Percentiles rank a stretch among this genome's conserved stretches.
phyloP scores from a whole-genome alignment of 805 yeast genomes.

The Saccharomycopsis synnaedendra region DNA sequence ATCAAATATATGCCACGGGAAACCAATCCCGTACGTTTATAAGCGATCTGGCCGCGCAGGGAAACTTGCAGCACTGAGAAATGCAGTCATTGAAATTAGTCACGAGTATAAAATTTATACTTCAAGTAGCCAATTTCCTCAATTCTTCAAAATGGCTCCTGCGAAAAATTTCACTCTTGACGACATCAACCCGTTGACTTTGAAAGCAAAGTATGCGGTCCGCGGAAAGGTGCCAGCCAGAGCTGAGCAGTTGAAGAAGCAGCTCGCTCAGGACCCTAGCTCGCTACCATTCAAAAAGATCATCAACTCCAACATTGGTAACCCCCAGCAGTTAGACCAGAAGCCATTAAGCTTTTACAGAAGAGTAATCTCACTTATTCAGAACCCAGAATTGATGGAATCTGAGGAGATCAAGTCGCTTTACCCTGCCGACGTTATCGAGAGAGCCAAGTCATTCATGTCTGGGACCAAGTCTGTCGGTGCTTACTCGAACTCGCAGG shows the following conservation, averaged over 20 bases:
- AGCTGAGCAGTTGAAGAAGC: constrained; percentile 70
- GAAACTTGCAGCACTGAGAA: too few relatives aligned
- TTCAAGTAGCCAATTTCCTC: too few relatives aligned
- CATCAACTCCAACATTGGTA: constrained; percentile 90
- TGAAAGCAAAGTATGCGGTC: constrained; percentile 90
- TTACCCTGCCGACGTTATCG: constrained; percentile 56
- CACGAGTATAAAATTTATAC: too few relatives aligned
- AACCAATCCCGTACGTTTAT: too few relatives aligned
- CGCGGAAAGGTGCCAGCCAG: constrained; percentile 89
- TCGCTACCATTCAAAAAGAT: constrained; percentile 69
- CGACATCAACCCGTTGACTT: constrained; percentile 62
- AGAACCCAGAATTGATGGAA: constrained; percentile 64
- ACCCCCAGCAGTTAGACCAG: constrained; percentile 95
- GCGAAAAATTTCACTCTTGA: constrained; percentile 27
- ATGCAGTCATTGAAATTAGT: too few relatives aligned
- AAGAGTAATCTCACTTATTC: constrained; percentile 76
- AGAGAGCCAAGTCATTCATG: constrained; percentile 55
- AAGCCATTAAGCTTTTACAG: constrained; percentile 92
- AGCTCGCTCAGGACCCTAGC: constrained; percentile 38
- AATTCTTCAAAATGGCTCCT: not conserved
- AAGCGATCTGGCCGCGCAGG: too few relatives aligned
- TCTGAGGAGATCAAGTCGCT: constrained; percentile 22
- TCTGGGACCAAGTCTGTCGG: constrained; percentile 72
- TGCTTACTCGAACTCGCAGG: constrained; percentile 92
- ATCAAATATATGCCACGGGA: too few relatives aligned